Conservation (phyloP, 257 asterid genomes). For the Capsicum rhomboideum region DNA sequence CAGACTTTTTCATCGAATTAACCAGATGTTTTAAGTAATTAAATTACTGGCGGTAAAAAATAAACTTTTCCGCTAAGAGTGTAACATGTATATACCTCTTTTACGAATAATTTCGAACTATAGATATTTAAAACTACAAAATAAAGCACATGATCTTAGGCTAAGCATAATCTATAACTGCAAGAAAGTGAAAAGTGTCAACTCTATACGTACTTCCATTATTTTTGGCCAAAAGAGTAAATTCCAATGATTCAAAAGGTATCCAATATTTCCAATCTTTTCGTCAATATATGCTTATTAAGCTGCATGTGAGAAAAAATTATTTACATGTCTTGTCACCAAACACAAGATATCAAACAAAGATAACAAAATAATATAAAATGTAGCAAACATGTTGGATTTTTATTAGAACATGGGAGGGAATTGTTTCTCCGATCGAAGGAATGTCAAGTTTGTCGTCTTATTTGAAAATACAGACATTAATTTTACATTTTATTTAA, state of each 20-base stretch:
- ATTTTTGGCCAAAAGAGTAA: not conserved
- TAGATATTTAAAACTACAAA: not conserved
- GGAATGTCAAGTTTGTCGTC: slow-evolving; percentile 6
- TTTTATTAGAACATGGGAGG: not conserved
- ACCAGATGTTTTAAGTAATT: not conserved
- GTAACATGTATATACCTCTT: not conserved
- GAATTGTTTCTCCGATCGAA: not conserved
- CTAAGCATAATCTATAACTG: not conserved
- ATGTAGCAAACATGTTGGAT: slow-evolving; percentile 1
- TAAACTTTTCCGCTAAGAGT: not conserved
- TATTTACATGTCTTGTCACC: not conserved
- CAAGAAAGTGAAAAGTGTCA: not conserved
- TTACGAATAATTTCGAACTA: no score
- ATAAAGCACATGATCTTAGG: not conserved
- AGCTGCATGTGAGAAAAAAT: not conserved
- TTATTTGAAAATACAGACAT: not conserved
- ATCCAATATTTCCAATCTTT: not conserved
- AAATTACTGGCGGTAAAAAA: not conserved
- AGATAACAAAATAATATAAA: not conserved
- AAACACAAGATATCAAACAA: not conserved
- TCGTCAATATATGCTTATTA: not conserved
- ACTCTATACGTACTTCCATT: not conserved
- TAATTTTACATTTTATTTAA: not conserved
- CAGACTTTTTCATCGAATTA: not conserved
- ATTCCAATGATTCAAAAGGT: not conserved